phyloP scores from a whole-genome alignment of 2,329 filamentous ascomycete species.

The Fusarium liriodendri region DNA sequence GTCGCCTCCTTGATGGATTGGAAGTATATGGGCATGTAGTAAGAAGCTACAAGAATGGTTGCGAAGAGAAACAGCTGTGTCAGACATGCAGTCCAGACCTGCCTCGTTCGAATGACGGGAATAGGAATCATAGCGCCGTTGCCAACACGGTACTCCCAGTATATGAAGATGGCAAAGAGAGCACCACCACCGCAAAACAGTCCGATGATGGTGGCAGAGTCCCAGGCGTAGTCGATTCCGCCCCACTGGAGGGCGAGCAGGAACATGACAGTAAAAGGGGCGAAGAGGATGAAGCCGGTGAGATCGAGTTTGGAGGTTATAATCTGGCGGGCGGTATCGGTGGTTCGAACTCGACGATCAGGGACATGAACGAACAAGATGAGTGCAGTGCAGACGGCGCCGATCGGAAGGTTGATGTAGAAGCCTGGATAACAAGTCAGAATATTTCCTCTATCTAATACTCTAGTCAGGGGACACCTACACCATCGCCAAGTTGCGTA shows the following conservation, averaged over 20 bases:
- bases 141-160: slow-evolving; percentile 57
- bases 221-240: slow-evolving; percentile 59
- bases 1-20: slow-evolving; percentile 56
- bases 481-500: slow-evolving; percentile 59
- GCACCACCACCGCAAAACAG: slow-evolving; percentile 56
- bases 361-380: slow-evolving; percentile 51
- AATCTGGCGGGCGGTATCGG: slow-evolving; percentile 26
- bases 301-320: slow-evolving; percentile 54
- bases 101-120: slow-evolving; percentile 55
- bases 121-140: slow-evolving; percentile 63
- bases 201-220: slow-evolving; percentile 56
- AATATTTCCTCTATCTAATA: neutral
- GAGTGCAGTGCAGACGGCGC: slow-evolving; percentile 48
- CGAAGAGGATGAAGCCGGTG: slow-evolving; percentile 56
- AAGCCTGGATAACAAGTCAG: slow-evolving; percentile 48
- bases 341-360: slow-evolving; percentile 40
- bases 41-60: slow-evolving; percentile 57
- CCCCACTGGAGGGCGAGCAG: slow-evolving; percentile 66
- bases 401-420: slow-evolving; percentile 61
- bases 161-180: slow-evolving; percentile 55
- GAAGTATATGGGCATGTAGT: slow-evolving; percentile 64
- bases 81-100: slow-evolving; percentile 55
- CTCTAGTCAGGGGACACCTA: slow-evolving; percentile 28
- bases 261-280: slow-evolving; percentile 59
- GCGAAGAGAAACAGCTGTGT: slow-evolving; percentile 57